These are phyloP conservation scores for Talaromyces sp. DNA, from an alignment of 2,329 filamentous ascomycete genomes.

Conservation along the genomic window DNA sequence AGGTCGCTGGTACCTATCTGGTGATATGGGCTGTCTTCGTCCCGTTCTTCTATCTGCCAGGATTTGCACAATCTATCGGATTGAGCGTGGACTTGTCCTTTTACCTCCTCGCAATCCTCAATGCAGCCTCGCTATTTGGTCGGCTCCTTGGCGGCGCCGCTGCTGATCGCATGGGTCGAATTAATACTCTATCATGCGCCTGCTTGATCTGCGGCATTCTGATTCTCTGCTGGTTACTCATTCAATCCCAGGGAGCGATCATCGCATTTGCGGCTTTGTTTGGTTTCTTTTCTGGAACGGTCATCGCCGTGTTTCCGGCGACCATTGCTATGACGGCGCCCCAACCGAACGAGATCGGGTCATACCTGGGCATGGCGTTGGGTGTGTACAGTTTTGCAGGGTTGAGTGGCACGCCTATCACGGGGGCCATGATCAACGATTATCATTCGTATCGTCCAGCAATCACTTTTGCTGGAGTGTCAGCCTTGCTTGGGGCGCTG, in stretches of 20 bases:
- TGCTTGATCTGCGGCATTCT: constrained; percentile 31
- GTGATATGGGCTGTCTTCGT: constrained; percentile 31
- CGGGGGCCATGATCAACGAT: constrained; percentile 45
- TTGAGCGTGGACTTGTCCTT: constrained; percentile 27
- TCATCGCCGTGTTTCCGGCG: constrained; percentile 29
- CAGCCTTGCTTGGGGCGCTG: constrained; percentile 27
- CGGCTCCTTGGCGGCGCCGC: constrained; percentile 35
- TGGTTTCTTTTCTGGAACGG: constrained; percentile 37
- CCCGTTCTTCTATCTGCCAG: constrained; percentile 35
- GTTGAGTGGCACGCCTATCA: constrained; percentile 51
- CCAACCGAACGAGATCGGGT: constrained; percentile 24
- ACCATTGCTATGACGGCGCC: constrained; percentile 22
- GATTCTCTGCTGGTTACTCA: constrained; percentile 31
- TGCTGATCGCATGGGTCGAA: constrained; percentile 34
- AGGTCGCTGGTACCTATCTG: constrained; percentile 27
- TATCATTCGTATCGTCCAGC: constrained; percentile 43
- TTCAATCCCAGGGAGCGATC: constrained; percentile 28
- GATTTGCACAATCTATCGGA: constrained; percentile 28
- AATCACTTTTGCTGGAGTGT: constrained; percentile 34
- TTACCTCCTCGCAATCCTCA: constrained; percentile 34
- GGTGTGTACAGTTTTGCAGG: constrained; percentile 44
- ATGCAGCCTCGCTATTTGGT: constrained; percentile 37
- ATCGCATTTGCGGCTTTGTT: constrained; percentile 34
- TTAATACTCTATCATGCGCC: constrained; percentile 31
- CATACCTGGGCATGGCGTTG: constrained; percentile 27